Evolutionary conservation across 106 monocot species (phyloP).

Genomic region (Dioscorea dumetorum): DNA sequence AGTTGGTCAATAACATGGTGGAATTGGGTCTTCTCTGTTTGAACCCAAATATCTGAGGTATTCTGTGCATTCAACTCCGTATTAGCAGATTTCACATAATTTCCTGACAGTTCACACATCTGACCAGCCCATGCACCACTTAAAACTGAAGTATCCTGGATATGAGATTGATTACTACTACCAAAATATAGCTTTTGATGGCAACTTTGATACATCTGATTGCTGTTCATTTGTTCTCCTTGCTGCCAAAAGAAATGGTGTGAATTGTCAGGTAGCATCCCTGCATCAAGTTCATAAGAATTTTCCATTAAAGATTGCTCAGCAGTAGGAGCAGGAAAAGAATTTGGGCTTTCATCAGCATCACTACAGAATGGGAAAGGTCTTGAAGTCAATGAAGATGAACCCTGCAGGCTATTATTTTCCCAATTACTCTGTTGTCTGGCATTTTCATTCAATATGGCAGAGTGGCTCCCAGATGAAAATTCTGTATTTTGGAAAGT

Average conservation of each 20-base stretch:
- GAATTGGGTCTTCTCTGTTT: conserved; percentile 29
- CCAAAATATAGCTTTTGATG: conserved; percentile 21
- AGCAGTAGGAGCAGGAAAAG: conserved; percentile 14
- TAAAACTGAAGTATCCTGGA: conserved; percentile 12
- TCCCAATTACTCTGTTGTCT: no score
- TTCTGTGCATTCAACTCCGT: conserved; percentile 21
- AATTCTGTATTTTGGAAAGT: conserved; percentile 48
- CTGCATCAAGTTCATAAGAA: conserved; percentile 23
- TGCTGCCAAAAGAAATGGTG: conserved; percentile 20
- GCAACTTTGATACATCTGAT: conserved; percentile 6
- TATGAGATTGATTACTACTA: conserved; percentile 15
- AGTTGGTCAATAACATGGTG: conserved; percentile 21
- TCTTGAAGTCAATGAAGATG: conserved; percentile 31
- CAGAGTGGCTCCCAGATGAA: conserved; percentile 21
- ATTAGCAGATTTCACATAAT: conserved; percentile 16
- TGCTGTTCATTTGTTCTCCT: conserved; percentile 13
- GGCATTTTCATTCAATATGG: conserved; percentile 17
- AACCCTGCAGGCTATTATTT: conserved; percentile 24
- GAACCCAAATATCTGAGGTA: conserved; percentile 31
- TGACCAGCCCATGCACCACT: conserved; percentile 34
- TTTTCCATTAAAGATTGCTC: conserved; percentile 25
- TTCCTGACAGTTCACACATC: conserved; percentile 20
- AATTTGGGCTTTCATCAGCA: conserved; percentile 20
- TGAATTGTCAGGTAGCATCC: conserved; percentile 15
- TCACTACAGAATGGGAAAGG: conserved; percentile 33